A percentile compares a stretch with the other conserved stretches of the same genome.
phyloP scores from a whole-genome alignment of 2,329 filamentous ascomycete species.

The Periconia sp. region DNA sequence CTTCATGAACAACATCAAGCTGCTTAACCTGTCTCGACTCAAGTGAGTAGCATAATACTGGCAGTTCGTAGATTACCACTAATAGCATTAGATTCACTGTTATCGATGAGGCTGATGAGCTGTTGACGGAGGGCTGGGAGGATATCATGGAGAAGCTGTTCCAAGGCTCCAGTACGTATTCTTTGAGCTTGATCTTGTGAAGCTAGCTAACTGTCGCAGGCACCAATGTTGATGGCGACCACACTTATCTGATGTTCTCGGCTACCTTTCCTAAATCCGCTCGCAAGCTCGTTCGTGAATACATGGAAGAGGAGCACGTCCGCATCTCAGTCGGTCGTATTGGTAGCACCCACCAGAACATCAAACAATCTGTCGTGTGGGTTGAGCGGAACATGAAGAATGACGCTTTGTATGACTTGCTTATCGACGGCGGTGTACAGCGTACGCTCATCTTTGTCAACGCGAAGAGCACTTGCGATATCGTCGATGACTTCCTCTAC shows the following conservation, averaged over 20 bases:
- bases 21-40: slow-evolving; percentile 74
- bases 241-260: slow-evolving; percentile 80
- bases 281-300: slow-evolving; percentile 74
- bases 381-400: slow-evolving; percentile 69
- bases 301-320: slow-evolving; percentile 72
- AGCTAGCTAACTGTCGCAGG: slow-evolving; percentile 46
- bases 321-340: slow-evolving; percentile 85
- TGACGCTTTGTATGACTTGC: slow-evolving; percentile 69
- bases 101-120: slow-evolving; percentile 94
- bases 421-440: slow-evolving; percentile 69
- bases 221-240: slow-evolving; percentile 73
- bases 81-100: slow-evolving; percentile 59
- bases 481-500: slow-evolving; percentile 84
- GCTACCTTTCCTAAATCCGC: slow-evolving; percentile 86
- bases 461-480: slow-evolving; percentile 74
- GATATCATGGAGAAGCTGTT: slow-evolving; percentile 75
- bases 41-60: slow-evolving; percentile 58
- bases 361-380: slow-evolving; percentile 73
- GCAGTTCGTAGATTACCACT: neutral
- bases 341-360: slow-evolving; percentile 80
- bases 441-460: slow-evolving; percentile 93
- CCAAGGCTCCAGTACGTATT: slow-evolving; percentile 69
- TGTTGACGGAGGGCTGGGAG: slow-evolving; percentile 79
- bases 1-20: slow-evolving; percentile 71
- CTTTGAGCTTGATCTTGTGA: too few species aligned